A percentile compares a stretch with the other conserved stretches of the same genome.
phyloP scores from a whole-genome alignment of 345 rosid genomes.

The Populus alba region DNA sequence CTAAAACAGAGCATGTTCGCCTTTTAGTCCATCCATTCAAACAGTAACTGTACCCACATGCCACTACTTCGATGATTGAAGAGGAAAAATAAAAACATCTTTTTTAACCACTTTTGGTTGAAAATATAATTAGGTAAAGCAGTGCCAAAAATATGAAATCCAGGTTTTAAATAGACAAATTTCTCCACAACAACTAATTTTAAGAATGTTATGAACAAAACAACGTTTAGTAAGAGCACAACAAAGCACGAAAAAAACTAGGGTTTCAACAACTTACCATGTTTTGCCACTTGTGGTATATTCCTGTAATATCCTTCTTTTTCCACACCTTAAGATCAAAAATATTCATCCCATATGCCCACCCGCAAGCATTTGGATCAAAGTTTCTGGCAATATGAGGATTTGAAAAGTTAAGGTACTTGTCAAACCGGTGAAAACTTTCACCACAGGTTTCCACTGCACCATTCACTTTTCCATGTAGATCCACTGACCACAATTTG shows the following conservation, averaged over 20 bases:
- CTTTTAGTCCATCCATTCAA: not conserved
- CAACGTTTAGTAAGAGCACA: not conserved
- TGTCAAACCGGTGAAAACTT: conserved; percentile 97
- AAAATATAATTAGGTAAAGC: not conserved
- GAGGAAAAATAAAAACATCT: not conserved
- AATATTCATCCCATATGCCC: conserved; percentile 99
- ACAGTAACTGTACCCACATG: not conserved
- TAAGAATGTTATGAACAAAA: not conserved
- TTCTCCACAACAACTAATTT: not conserved
- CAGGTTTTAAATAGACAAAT: not conserved
- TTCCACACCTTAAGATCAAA: conserved; percentile 93
- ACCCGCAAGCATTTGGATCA: conserved; percentile 96
- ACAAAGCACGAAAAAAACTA: not conserved
- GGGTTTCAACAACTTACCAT: conserved; percentile 49
- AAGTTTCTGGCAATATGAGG: conserved; percentile 87
- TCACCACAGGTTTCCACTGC: conserved; percentile 99
- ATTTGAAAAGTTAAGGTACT: conserved; percentile 90
- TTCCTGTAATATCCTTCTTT: conserved; percentile 91
- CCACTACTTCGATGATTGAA: not conserved
- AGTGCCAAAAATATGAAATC: not conserved
- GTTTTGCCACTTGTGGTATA: conserved; percentile 98
- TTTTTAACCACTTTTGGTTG: not conserved
- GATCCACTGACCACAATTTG: conserved; percentile 76
- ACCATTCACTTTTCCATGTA: conserved; percentile 89
- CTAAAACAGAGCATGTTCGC: not conserved